Base-by-base conservation (phyloP, 352 stramenopile species). In the Aphanomyces astaci region DNA sequence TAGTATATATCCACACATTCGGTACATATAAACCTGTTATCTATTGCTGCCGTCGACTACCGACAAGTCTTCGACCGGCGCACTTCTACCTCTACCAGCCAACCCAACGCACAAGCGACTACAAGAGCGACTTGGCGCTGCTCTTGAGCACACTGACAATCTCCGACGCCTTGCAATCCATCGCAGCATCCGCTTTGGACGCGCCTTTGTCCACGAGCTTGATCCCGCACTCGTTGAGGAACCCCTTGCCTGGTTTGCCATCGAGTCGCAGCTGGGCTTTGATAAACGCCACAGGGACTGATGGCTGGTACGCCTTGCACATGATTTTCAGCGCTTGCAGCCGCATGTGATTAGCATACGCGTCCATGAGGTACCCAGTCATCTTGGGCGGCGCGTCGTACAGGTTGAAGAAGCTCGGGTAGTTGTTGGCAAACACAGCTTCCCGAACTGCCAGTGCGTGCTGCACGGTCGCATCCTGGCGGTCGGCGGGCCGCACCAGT, bases 341-440 rank as follows among this genome's bases (percentile, higher is more conserved):
- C 68, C 87, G 87, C 57, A 95, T 90, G 51, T 86, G 80, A 40
- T 83, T 71, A 55, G 92, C 82, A 79, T 94, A 91, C 3, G 83
- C 76, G 71, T 96, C 86, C 87, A 96, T 96, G 30, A 96, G 68
- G 70, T 92, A 96, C 75, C 85, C 86, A 78, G 84, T 80, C 87
- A 96, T 96, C 74, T 96, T 96, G 31, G 86, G 87, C 73, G 86
- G 81, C 80, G 81, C 73, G 74, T 81, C 76, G 79, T 90, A 91
- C 52, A 96, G 79, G 78, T 92, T 79, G 70, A 94, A 96, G 78
- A 96, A 96, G 73, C 79, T 80, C 72, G 92, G 82, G 64, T 91
- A 96, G 74, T 94, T 77, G 80, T 94, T 94, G 69, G 83, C 77
- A 72, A 85, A 75, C 65, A 96, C 83, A 36, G 86, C 85, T 48